Evolutionary conservation across 108 stramenopile species (phyloP), one percentile per base, ranked within the genome.

Genomic region (Conticribra guillardii): DNA sequence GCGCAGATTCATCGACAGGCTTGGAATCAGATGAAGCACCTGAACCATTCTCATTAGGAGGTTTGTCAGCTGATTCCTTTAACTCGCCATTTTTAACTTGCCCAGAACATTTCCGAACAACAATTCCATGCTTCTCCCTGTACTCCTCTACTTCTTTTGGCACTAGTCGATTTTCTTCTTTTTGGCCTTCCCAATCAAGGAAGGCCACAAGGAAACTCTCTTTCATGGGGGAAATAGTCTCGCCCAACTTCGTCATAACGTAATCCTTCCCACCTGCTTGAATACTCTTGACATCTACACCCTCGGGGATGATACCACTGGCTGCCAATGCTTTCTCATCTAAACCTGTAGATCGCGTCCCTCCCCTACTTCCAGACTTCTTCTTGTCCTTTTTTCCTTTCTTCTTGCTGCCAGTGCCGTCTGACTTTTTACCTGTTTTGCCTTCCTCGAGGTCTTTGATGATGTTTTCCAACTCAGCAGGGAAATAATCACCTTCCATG

Each of bases 401-500:
- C 58, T 93, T 93, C 64, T 85, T 87, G 17, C n/a, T n/a, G n/a
- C 79, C 73, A 32, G 53, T 72, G 9, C 70, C 69, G 26, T 70
- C 76, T 1, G 77, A 61, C 44, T 76, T 80, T 37, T 81, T 86
- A 47, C 69, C 72, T 16, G 81, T 81, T 67, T 86, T 88, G 19
- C 91, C 94, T 71, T 94, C 93, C 28, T 93, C 91, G 30, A 97
- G 83, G 31, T 96, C 96, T 67, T 96, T 96, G 80, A 98, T 98
- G 69, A 98, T 93, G 71, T 97, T 97, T 75, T 99, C 99, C 19
- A 94, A 95, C 65, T 98, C 99, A 14, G 92, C 98, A 22, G 94
- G 94, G 84, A 98, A 99, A 72, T 99, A 99, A 72, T 98, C 98
- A 32, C 99, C 99, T 52, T 99, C 99, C 82, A 99, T 92, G 81